These are phyloP conservation scores for Naganishia cerealis DNA, from an alignment of 1,284 basidiomycete genomes.

Conservation along the genomic window DNA sequence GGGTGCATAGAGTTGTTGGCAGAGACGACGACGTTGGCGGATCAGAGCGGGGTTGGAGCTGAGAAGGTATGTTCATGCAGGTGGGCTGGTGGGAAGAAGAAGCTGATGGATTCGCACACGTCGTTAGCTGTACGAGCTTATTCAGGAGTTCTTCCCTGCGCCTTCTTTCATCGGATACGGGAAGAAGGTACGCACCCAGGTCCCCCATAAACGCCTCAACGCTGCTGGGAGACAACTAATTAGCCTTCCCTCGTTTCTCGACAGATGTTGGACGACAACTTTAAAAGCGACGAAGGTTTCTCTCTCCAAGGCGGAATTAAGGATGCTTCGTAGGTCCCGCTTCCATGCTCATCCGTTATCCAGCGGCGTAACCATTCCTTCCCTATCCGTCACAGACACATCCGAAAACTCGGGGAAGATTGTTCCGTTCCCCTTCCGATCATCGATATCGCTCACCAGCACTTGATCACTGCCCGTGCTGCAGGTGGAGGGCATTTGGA, in stretches of 20 bases:
- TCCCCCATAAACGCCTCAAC: neutral
- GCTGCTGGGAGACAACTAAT: neutral
- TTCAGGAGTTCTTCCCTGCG: slow-evolving; percentile 58
- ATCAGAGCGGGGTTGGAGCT: slow-evolving; percentile 76
- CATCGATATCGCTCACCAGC: slow-evolving; percentile 72
- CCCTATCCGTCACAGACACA: slow-evolving; percentile 44
- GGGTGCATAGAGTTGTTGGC: slow-evolving; percentile 72
- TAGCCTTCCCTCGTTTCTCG: neutral
- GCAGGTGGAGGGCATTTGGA: slow-evolving; percentile 52
- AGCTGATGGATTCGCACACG: slow-evolving; percentile 7
- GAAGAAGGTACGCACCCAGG: slow-evolving; percentile 24
- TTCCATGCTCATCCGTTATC: neutral
- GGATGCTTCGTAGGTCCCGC: slow-evolving; percentile 62
- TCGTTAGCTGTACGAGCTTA: slow-evolving; percentile 56
- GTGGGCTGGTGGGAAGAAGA: neutral
- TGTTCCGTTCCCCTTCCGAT: slow-evolving; percentile 77
- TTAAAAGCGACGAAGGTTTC: slow-evolving; percentile 77
- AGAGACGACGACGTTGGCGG: slow-evolving; percentile 77
- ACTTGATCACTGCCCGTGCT: slow-evolving; percentile 74
- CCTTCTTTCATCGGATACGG: slow-evolving; percentile 41
- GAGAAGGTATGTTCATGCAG: slow-evolving; percentile 49
- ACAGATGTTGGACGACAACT: slow-evolving; percentile 59
- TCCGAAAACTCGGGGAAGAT: slow-evolving; percentile 58
- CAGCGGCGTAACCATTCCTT: slow-evolving; percentile 8
- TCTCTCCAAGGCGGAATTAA: slow-evolving; percentile 85